phyloP scores from a whole-genome alignment of 768 basidiomycete species.

The Lactarius vividus region DNA sequence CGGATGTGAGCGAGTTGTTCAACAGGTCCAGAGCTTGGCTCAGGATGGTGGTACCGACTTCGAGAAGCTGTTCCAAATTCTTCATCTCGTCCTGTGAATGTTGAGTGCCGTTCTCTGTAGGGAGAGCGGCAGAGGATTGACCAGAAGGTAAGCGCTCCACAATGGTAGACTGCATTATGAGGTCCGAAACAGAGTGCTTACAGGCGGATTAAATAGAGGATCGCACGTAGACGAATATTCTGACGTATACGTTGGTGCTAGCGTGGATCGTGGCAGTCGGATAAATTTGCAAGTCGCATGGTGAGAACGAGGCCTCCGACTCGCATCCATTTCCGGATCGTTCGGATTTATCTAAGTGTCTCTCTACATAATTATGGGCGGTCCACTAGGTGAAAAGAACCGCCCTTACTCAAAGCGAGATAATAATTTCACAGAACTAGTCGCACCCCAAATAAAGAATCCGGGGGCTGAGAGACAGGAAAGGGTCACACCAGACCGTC shows the following conservation, averaged over 20 bases:
- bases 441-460: constrained; percentile 35
- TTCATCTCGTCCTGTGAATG: constrained; percentile 28
- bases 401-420: constrained; percentile 31
- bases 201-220: constrained; percentile 4
- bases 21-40: constrained; percentile 72
- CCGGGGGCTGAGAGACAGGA: constrained; percentile 72
- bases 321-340: not conserved
- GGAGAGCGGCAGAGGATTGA: constrained; percentile 2
- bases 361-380: constrained; percentile 81
- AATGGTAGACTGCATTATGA: constrained; percentile 4
- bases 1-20: constrained; percentile 59
- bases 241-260: not conserved
- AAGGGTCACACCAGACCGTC: constrained; percentile 57
- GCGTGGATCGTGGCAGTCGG: not conserved
- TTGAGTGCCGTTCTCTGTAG: constrained; percentile 14
- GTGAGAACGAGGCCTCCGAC: constrained; percentile 6
- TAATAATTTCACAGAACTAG: constrained; percentile 61
- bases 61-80: constrained; percentile 52
- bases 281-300: constrained; percentile 13
- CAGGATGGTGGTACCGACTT: constrained; percentile 65
- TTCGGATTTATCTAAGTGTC: constrained; percentile 39
- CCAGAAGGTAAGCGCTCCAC: not conserved
- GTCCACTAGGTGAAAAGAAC: constrained; percentile 41
- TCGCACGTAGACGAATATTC: not conserved
- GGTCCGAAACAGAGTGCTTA: not conserved